Percentiles rank a stretch among this genome's conserved stretches.
Evolutionary conservation across 305 asterid genomes (phyloP).

Genomic region (Solanum aculeatissimum): DNA sequence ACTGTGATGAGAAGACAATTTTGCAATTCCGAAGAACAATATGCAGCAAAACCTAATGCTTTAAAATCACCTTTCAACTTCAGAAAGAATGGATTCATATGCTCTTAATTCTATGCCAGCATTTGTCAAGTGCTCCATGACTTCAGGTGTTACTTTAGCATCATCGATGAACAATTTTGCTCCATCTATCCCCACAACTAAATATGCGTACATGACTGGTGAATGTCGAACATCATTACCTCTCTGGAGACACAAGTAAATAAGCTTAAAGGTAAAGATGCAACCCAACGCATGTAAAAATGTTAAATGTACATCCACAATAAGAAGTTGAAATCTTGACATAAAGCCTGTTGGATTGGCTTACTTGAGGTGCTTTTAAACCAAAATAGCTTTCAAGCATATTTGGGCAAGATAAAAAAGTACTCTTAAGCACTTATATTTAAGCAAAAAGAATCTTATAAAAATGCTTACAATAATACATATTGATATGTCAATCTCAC

Average conservation of each 20-base stretch:
- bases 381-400: too few species aligned
- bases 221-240: conserved; percentile 84
- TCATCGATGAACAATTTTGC: conserved; percentile 72
- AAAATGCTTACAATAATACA: background rate
- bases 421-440: too few species aligned
- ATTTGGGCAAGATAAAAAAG: too few species aligned
- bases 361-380: too few species aligned
- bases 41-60: background rate
- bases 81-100: conserved; percentile 77
- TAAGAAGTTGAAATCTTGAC: background rate
- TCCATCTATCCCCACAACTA: conserved; percentile 75
- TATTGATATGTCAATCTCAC: background rate
- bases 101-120: conserved; percentile 80
- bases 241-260: conserved; percentile 42
- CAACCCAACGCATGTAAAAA: background rate
- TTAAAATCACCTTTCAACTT: conserved; percentile 57
- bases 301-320: background rate
- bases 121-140: conserved; percentile 64
- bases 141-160: conserved; percentile 69
- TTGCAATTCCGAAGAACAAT: background rate
- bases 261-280: background rate
- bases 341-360: background rate
- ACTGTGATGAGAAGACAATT: background rate
- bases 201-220: conserved; percentile 92
- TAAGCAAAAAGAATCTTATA: background rate